Percentiles rank a stretch among this genome's conserved stretches.
These are phyloP conservation scores for Ciborinia camelliae DNA, from an alignment of 2,329 filamentous ascomycete genomes.

Conservation along the genomic window DNA sequence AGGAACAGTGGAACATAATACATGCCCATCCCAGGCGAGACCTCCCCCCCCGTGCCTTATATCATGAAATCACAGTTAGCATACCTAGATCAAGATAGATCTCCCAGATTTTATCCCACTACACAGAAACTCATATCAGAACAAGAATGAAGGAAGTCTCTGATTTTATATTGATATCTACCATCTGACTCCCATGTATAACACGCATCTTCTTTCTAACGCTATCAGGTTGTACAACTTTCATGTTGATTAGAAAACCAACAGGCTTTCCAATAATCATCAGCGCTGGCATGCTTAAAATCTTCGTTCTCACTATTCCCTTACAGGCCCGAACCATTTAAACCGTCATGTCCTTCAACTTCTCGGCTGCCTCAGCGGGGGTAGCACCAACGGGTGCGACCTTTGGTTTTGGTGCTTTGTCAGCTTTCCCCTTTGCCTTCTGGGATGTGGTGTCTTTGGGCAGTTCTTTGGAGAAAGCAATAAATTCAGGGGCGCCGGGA, in stretches of 20 bases:
- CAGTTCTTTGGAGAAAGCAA: slow-evolving; percentile 83
- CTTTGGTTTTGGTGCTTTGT: slow-evolving; percentile 35
- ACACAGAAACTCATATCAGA: neutral
- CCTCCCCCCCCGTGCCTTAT: no score
- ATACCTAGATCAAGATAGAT: neutral
- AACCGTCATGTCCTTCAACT: slow-evolving; percentile 38
- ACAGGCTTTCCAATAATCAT: slow-evolving; percentile 1
- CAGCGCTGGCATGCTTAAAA: neutral
- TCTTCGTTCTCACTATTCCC: neutral
- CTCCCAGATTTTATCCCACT: neutral
- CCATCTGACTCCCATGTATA: neutral
- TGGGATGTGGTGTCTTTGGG: slow-evolving; percentile 68
- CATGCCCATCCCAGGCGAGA: no score
- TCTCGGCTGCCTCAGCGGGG: slow-evolving; percentile 37
- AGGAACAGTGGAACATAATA: no score
- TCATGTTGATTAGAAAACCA: neutral
- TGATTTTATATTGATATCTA: slow-evolving; percentile 6
- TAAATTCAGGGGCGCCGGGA: slow-evolving; percentile 82
- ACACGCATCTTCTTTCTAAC: neutral
- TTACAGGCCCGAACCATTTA: slow-evolving; percentile 9
- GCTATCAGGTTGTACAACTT: neutral
- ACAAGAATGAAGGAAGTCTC: neutral
- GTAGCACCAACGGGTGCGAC: slow-evolving; percentile 27
- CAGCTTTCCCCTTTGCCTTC: slow-evolving; percentile 45
- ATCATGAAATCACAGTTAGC: no score